A percentile compares a stretch with the other conserved stretches of the same genome.
phyloP scores from a whole-genome alignment of 2,329 filamentous ascomycete genomes.

The Elsinoe arachidis region DNA sequence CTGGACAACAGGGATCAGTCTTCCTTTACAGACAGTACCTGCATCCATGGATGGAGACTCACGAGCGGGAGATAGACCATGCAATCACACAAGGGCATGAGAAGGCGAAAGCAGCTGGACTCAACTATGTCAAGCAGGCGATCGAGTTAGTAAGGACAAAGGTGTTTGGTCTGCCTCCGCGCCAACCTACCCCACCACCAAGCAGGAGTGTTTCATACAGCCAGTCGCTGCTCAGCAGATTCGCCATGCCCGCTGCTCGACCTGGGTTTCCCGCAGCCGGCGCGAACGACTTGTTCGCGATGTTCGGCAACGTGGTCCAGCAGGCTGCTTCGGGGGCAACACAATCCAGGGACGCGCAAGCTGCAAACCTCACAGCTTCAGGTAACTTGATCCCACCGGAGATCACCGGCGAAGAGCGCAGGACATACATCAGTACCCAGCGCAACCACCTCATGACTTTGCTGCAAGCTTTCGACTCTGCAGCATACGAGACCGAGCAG shows the following conservation, averaged over 20 bases:
- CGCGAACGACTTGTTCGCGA: slow-evolving; percentile 62
- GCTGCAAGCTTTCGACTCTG: slow-evolving; percentile 68
- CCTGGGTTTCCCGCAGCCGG: slow-evolving; percentile 40
- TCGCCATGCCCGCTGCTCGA: slow-evolving; percentile 67
- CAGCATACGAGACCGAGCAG: slow-evolving; percentile 45
- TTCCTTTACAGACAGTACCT: slow-evolving; percentile 76
- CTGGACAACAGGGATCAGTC: slow-evolving; percentile 88
- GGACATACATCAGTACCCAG: slow-evolving; percentile 68
- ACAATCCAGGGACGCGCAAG: slow-evolving; percentile 32
- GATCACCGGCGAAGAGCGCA: slow-evolving; percentile 60
- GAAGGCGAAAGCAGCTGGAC: slow-evolving; percentile 64
- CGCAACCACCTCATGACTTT: slow-evolving; percentile 67
- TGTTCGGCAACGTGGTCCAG: slow-evolving; percentile 66
- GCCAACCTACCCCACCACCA: slow-evolving; percentile 40
- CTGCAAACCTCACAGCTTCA: slow-evolving; percentile 47
- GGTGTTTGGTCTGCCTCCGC: slow-evolving; percentile 66
- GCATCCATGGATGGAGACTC: slow-evolving; percentile 77
- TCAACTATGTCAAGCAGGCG: slow-evolving; percentile 45
- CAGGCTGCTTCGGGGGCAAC: slow-evolving; percentile 30
- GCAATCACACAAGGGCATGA: slow-evolving; percentile 78
- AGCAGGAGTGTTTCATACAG: slow-evolving; percentile 54
- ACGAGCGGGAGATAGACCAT: slow-evolving; percentile 82
- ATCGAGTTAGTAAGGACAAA: slow-evolving; percentile 58
- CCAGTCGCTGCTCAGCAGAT: slow-evolving; percentile 72
- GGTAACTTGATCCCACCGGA: slow-evolving; percentile 62